Evolutionary conservation across 2,329 filamentous ascomycete genomes (phyloP).

Genomic region (Aspergillus aculeatus): DNA sequence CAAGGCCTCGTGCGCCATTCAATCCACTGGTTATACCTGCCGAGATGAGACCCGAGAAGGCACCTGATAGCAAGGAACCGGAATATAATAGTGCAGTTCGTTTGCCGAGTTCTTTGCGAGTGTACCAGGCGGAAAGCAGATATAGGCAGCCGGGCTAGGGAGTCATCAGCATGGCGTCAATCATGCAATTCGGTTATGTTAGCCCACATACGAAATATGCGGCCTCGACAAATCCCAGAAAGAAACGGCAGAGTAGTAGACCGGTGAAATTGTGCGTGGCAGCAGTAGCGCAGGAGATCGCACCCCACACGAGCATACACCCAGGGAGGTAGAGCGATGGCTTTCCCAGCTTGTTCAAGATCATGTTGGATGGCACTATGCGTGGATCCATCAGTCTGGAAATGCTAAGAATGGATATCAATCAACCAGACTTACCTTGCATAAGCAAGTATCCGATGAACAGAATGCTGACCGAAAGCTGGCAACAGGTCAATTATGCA

Average conservation of each 20-base stretch:
- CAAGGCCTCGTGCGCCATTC: conserved; percentile 39
- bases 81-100: conserved; percentile 50
- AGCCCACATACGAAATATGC: conserved; percentile 29
- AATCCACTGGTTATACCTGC: conserved; percentile 48
- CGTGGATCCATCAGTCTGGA: too few species aligned
- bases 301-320: conserved; percentile 57
- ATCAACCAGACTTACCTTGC: conserved; percentile 23
- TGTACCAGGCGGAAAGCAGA: conserved; percentile 51
- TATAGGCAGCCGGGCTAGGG: conserved; percentile 34
- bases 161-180: background rate
- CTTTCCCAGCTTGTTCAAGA: conserved; percentile 47
- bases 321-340: conserved; percentile 47
- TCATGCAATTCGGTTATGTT: too few species aligned
- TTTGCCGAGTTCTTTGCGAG: conserved; percentile 44
- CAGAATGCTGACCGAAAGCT: conserved; percentile 45
- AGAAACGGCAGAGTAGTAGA: conserved; percentile 39
- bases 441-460: conserved; percentile 50
- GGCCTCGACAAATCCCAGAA: conserved; percentile 41
- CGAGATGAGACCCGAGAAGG: conserved; percentile 47
- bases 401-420: too few species aligned
- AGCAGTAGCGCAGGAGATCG: conserved; percentile 59
- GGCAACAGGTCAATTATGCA: conserved; percentile 15
- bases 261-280: conserved; percentile 36
- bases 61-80: conserved; percentile 48
- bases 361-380: conserved; percentile 46